These are phyloP conservation scores for Alternaria hordeiaustralica DNA, from an alignment of 2,329 filamentous ascomycete genomes.

Conservation along the genomic window DNA sequence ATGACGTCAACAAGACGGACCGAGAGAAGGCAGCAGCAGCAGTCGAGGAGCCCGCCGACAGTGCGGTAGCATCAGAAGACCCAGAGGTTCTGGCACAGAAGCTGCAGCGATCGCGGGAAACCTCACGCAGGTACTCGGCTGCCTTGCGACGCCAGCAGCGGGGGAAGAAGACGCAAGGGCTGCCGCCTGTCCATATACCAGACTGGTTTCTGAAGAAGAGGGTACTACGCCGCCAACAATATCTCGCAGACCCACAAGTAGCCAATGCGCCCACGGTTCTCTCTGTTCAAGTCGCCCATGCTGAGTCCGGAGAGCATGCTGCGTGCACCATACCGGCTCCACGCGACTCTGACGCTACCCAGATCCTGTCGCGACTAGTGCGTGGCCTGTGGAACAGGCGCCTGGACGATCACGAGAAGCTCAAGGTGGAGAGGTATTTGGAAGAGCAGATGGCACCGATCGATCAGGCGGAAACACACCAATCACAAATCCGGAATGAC, in stretches of 20 bases:
- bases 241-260: constrained; percentile 10
- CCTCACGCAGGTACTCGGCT: constrained; percentile 42
- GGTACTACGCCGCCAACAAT: constrained; percentile 53
- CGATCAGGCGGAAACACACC: constrained; percentile 3
- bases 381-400: constrained; percentile 32
- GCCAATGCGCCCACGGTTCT: constrained; percentile 22
- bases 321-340: constrained; percentile 30
- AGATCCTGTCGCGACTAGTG: constrained; percentile 33
- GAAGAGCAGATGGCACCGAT: constrained; percentile 16
- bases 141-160: constrained; percentile 44
- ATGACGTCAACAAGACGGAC: constrained; percentile 30
- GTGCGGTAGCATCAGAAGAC: constrained; percentile 36
- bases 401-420: constrained; percentile 31
- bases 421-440: constrained; percentile 28
- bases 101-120: constrained; percentile 44
- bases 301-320: constrained; percentile 33
- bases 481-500: constrained; percentile 6
- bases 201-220: constrained; percentile 63
- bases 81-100: constrained; percentile 45
- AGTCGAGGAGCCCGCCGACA: constrained; percentile 28
- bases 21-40: constrained; percentile 21
- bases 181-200: constrained; percentile 59
- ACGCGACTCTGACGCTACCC: constrained; percentile 23
- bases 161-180: constrained; percentile 39
- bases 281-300: constrained; percentile 31